phyloP scores from a whole-genome alignment of 2,329 filamentous ascomycete genomes.

The Scopulariopsis brevicaulis region DNA sequence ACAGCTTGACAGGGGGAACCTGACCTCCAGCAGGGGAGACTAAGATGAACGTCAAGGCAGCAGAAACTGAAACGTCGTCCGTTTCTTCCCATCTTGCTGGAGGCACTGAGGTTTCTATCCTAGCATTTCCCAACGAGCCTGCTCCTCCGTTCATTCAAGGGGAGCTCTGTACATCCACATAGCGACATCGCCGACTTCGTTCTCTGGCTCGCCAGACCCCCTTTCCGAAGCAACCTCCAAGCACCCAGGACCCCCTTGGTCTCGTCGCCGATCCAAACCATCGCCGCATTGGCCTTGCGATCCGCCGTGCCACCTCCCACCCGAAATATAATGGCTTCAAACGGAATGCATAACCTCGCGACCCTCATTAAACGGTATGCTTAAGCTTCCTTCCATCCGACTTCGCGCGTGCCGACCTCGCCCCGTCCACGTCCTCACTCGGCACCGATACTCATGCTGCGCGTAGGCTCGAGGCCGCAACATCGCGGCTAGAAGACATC shows the following conservation, averaged over 20 bases:
- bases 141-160: neutral
- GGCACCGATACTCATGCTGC: neutral
- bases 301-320: neutral
- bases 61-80: neutral
- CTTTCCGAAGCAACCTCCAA: neutral
- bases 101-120: neutral
- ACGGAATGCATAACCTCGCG: conserved; percentile 90
- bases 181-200: neutral
- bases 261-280: neutral
- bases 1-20: neutral
- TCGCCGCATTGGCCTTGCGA: neutral
- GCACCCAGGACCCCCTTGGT: neutral
- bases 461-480: conserved; percentile 86
- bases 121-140: neutral
- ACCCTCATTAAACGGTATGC: conserved; percentile 95
- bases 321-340: conserved; percentile 50
- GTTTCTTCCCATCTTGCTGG: neutral
- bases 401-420: neutral
- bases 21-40: neutral
- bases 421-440: neutral
- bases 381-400: neutral
- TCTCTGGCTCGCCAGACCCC: neutral
- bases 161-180: neutral
- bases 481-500: conserved; percentile 91
- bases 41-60: neutral